A percentile compares a stretch with the other conserved stretches of the same genome.
Evolutionary conservation across 2,329 filamentous ascomycete genomes (phyloP).

Genomic region (Fusarium oxysporum): DNA sequence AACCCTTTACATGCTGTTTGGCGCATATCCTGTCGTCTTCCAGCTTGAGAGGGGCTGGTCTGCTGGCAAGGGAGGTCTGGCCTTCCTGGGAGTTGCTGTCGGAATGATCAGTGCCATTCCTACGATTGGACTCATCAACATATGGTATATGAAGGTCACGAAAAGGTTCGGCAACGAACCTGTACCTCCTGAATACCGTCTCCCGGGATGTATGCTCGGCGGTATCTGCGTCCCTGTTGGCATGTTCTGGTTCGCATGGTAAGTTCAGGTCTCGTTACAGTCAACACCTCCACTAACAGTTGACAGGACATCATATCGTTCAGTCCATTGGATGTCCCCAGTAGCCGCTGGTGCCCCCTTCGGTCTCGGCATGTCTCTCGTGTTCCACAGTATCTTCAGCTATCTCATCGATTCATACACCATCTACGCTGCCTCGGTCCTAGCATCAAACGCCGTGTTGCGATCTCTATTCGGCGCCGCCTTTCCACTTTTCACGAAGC

Average conservation of each 20-base stretch:
- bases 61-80: constrained; percentile 66
- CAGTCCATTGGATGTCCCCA: constrained; percentile 67
- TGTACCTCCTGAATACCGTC: constrained; percentile 71
- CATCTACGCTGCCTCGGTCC: constrained; percentile 79
- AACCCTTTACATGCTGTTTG: constrained; percentile 66
- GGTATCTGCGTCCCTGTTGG: constrained; percentile 68
- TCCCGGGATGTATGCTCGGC: constrained; percentile 71
- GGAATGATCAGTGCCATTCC: constrained; percentile 68
- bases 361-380: constrained; percentile 68
- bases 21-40: constrained; percentile 71
- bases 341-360: constrained; percentile 60
- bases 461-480: constrained; percentile 40
- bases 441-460: constrained; percentile 65
- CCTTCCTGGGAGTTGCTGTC: constrained; percentile 74
- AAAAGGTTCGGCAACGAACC: constrained; percentile 60
- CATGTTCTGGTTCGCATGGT: constrained; percentile 76
- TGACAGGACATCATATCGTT: constrained; percentile 35
- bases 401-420: constrained; percentile 78
- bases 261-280: neutral
- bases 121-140: constrained; percentile 65
- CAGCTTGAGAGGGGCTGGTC: constrained; percentile 67
- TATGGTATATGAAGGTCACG: constrained; percentile 60
- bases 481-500: constrained; percentile 41
- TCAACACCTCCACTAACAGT: neutral
- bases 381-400: constrained; percentile 73